A percentile compares a stretch with the other conserved stretches of the same genome.
Conservation (phyloP, 2,329 filamentous ascomycete species). For the Shiraia sp. region DNA sequence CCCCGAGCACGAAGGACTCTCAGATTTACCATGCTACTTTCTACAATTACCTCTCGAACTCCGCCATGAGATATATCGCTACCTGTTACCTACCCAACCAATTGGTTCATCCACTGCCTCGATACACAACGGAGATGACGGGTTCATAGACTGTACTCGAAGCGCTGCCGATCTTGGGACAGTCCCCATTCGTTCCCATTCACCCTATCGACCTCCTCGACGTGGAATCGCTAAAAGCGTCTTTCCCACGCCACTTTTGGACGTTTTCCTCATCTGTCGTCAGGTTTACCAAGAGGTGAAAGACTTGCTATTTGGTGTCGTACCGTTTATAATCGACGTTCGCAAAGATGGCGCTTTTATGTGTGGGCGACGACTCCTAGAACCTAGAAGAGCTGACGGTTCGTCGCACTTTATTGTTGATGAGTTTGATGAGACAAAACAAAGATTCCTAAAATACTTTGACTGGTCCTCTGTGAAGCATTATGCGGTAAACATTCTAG, state of each 20-base stretch:
- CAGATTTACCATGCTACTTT: slow-evolving; percentile 36
- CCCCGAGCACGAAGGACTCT: slow-evolving; percentile 26
- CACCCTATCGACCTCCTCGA: not conserved
- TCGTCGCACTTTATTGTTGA: slow-evolving; percentile 19
- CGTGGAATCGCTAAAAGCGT: not conserved
- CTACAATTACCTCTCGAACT: slow-evolving; percentile 38
- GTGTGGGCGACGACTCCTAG: slow-evolving; percentile 36
- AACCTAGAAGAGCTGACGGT: slow-evolving; percentile 33
- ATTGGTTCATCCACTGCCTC: slow-evolving; percentile 30
- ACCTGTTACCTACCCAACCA: slow-evolving; percentile 30
- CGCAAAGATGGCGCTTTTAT: slow-evolving; percentile 38
- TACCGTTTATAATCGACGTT: slow-evolving; percentile 36
- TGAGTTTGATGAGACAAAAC: slow-evolving; percentile 18
- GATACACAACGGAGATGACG: slow-evolving; percentile 7
- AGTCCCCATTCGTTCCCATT: not conserved
- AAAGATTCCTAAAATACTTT: slow-evolving; percentile 32
- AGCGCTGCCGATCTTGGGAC: no score
- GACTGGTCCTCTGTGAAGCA: slow-evolving; percentile 37
- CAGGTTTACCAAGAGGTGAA: slow-evolving; percentile 34
- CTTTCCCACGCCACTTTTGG: slow-evolving; percentile 23
- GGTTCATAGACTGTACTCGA: no score
- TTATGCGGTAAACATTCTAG: slow-evolving; percentile 36
- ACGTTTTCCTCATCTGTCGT: slow-evolving; percentile 31
- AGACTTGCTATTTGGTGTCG: slow-evolving; percentile 33
- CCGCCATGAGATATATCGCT: slow-evolving; percentile 34